Percentiles rank a stretch among this genome's conserved stretches.
Conservation (phyloP, 257 asterid species). For the Solanum paucissectum region DNA sequence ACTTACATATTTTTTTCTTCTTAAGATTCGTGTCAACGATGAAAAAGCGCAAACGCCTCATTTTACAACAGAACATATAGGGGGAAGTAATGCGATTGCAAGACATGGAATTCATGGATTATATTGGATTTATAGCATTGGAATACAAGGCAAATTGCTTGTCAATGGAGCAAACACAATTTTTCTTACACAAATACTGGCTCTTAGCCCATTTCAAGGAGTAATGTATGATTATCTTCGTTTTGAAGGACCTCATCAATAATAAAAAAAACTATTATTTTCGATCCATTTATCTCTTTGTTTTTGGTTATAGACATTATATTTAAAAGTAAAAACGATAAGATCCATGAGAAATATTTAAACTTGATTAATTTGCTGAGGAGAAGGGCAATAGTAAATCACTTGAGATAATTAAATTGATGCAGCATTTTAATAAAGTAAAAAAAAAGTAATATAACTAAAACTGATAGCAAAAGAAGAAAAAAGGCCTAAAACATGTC, state of each 20-base stretch:
- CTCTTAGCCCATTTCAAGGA: conserved; percentile 3
- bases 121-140: conserved; percentile 11
- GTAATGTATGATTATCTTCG: conserved; percentile 51
- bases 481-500: neutral
- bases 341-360: neutral
- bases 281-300: neutral
- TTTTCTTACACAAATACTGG: conserved; percentile 22
- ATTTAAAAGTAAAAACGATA: neutral
- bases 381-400: too few species aligned
- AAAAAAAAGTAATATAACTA: too few species aligned
- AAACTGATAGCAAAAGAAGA: too few species aligned
- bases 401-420: too few species aligned
- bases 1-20: neutral
- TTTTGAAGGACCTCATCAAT: conserved; percentile 22
- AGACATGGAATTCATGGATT: conserved; percentile 36
- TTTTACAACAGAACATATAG: conserved; percentile 30
- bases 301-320: neutral
- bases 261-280: neutral
- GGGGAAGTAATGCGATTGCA: conserved; percentile 44
- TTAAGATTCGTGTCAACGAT: conserved; percentile 35
- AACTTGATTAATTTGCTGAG: too few species aligned
- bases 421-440: too few species aligned
- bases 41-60: conserved; percentile 4
- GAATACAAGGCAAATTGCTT: conserved; percentile 13
- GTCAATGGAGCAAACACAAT: conserved; percentile 29